These are phyloP conservation scores for Volvariella surrecta DNA, from an alignment of 1,284 basidiomycete genomes.

Conservation along the genomic window DNA sequence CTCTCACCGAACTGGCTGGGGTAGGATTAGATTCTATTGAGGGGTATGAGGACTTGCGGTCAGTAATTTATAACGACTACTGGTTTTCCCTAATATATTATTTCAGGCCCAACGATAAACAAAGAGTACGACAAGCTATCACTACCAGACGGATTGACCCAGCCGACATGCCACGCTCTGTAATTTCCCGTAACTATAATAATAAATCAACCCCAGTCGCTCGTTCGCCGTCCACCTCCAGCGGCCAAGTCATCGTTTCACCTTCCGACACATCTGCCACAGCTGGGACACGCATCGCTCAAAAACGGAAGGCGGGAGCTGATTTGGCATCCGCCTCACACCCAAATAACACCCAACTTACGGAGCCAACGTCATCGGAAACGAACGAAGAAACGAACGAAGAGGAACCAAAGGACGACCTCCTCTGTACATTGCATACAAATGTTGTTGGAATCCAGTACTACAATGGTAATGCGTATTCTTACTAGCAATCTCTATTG, in stretches of 20 bases:
- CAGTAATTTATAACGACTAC: conserved; percentile 3
- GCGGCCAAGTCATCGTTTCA: background rate
- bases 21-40: conserved; percentile 36
- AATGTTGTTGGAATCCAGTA: conserved; percentile 79
- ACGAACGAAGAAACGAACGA: conserved; percentile 28
- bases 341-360: background rate
- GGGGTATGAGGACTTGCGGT: conserved; percentile 4
- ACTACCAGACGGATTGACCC: conserved; percentile 43
- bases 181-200: conserved; percentile 11
- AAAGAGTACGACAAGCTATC: conserved; percentile 51
- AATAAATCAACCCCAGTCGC: background rate
- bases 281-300: conserved; percentile 11
- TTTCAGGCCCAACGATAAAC: conserved; percentile 45
- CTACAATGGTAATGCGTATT: conserved; percentile 45
- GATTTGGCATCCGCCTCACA: background rate
- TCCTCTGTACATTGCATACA: conserved; percentile 51
- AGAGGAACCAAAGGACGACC: conserved; percentile 52
- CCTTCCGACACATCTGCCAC: conserved; percentile 7
- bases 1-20: conserved; percentile 40
- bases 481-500: background rate
- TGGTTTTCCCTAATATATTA: no score
- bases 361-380: conserved; percentile 9
- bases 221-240: no score
- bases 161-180: conserved; percentile 39
- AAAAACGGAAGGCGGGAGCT: conserved; percentile 18